These are phyloP conservation scores for Crithidia bombi DNA, from an alignment of 208 protist genomes.

Conservation along the genomic window DNA sequence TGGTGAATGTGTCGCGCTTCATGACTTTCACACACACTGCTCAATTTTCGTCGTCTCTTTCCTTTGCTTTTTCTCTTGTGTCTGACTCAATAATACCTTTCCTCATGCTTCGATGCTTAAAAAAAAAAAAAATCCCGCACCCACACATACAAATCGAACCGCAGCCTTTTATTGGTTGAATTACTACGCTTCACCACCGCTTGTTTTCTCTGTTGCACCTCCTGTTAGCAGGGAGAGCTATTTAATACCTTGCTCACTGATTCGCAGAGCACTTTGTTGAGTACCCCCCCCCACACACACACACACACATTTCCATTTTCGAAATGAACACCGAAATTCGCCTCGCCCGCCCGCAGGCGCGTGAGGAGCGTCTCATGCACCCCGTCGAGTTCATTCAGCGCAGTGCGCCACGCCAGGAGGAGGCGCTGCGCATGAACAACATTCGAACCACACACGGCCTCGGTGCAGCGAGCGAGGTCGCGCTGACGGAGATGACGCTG, in stretches of 20 bases:
- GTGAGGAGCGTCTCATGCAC: constrained; percentile 78
- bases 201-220: too few species aligned
- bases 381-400: constrained; percentile 89
- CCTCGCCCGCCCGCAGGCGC: constrained; percentile 47
- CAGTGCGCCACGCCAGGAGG: constrained; percentile 61
- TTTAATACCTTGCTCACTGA: too few species aligned
- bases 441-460: constrained; percentile 84
- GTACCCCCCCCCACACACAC: background rate
- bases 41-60: too few species aligned
- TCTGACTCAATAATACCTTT: too few species aligned
- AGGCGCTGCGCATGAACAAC: constrained; percentile 81
- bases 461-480: constrained; percentile 74
- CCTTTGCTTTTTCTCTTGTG: background rate
- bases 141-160: too few species aligned
- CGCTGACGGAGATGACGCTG: constrained; percentile 78
- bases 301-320: constrained; percentile 2
- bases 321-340: constrained; percentile 51
- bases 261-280: background rate
- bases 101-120: too few species aligned
- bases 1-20: too few species aligned
- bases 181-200: too few species aligned
- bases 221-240: too few species aligned
- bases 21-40: too few species aligned
- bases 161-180: too few species aligned
- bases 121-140: too few species aligned